phyloP scores from a whole-genome alignment of 2,329 filamentous ascomycete species.

The Magnaporthiopsis incrustans region DNA sequence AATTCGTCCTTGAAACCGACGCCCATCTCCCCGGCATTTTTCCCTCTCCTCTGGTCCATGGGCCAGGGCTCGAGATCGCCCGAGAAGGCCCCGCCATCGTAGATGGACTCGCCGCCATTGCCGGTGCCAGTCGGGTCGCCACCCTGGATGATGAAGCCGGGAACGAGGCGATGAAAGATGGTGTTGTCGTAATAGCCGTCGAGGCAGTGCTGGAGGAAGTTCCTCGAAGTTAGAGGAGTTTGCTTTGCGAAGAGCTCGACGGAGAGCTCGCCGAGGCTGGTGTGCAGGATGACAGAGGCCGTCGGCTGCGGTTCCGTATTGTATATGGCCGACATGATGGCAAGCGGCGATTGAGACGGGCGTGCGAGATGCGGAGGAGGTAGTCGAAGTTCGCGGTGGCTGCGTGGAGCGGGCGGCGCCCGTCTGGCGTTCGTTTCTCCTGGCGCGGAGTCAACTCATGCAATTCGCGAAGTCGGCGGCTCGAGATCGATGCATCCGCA shows the following conservation, averaged over 20 bases:
- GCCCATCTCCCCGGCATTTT: slow-evolving; percentile 51
- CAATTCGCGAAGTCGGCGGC: background rate
- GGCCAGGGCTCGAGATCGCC: slow-evolving; percentile 66
- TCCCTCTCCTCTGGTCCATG: slow-evolving; percentile 55
- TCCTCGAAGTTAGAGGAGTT: slow-evolving; percentile 81
- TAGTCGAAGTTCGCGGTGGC: background rate
- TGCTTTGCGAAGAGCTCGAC: slow-evolving; percentile 95
- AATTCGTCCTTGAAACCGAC: slow-evolving; percentile 75
- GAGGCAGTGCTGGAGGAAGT: slow-evolving; percentile 90
- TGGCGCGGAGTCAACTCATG: background rate
- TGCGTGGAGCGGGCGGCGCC: background rate
- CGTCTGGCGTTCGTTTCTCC: background rate
- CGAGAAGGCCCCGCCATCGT: slow-evolving; percentile 71
- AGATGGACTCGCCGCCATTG: slow-evolving; percentile 85
- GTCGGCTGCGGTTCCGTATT: slow-evolving; percentile 93
- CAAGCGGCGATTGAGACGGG: background rate
- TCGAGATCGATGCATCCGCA: background rate
- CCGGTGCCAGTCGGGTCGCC: slow-evolving; percentile 92
- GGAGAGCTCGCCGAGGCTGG: slow-evolving; percentile 79
- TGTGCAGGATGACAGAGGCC: slow-evolving; percentile 84
- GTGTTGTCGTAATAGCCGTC: slow-evolving; percentile 94
- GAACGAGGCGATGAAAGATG: slow-evolving; percentile 86
- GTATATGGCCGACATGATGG: slow-evolving; percentile 76
- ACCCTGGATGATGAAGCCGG: slow-evolving; percentile 88
- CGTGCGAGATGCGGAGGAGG: background rate